Conservation (phyloP, 306 rosid species). For the Morella rubra region DNA sequence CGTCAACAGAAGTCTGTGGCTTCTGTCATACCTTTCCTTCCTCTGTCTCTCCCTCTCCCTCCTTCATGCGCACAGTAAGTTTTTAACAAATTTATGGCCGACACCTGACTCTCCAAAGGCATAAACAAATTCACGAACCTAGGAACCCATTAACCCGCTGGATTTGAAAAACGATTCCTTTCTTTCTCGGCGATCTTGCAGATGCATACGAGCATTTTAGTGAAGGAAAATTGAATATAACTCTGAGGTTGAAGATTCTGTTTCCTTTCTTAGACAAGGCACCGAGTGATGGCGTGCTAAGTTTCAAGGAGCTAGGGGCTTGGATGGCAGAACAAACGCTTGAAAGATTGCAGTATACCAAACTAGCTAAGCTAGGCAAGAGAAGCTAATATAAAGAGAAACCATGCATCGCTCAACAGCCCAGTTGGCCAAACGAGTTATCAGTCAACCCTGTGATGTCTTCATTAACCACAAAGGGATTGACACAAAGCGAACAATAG, state of each 20-base stretch:
- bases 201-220: constrained; percentile 38
- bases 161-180: background rate
- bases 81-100: too few species aligned
- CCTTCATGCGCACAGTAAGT: too few species aligned
- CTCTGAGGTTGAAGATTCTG: constrained; percentile 55
- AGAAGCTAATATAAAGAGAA: constrained; percentile 28
- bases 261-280: constrained; percentile 67
- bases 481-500: constrained; percentile 70
- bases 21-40: too few species aligned
- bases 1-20: too few species aligned
- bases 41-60: too few species aligned
- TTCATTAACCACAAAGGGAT: constrained; percentile 71
- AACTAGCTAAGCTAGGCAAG: too few species aligned
- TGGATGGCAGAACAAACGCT: constrained; percentile 52
- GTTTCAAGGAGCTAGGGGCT: constrained; percentile 44
- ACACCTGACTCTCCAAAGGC: too few species aligned
- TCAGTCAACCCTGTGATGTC: constrained; percentile 58
- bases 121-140: constrained; percentile 9
- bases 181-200: constrained; percentile 15
- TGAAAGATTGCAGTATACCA: constrained; percentile 46
- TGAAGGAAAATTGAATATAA: constrained; percentile 50
- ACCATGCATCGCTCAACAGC: constrained; percentile 39
- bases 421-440: constrained; percentile 28
- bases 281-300: constrained; percentile 50
- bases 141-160: background rate